Evolutionary conservation across 2,329 filamentous ascomycete species (phyloP).

Genomic region (Verticillium longisporum): DNA sequence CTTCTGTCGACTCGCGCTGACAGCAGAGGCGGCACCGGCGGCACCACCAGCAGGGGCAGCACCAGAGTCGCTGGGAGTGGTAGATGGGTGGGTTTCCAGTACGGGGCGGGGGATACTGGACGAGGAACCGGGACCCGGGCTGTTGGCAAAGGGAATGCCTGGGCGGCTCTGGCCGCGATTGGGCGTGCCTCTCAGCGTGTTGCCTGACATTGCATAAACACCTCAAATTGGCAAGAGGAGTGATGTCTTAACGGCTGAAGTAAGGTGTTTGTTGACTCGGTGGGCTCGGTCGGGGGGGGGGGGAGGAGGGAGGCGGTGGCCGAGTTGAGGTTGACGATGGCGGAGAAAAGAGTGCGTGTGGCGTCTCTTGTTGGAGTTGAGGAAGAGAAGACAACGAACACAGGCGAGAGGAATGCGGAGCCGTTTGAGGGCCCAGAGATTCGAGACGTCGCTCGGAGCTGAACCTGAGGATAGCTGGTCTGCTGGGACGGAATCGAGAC

Average conservation of each 20-base stretch:
- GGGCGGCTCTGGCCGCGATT: conserved; percentile 53
- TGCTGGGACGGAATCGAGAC: background rate
- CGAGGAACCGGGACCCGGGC: conserved; percentile 35
- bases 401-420: background rate
- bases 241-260: background rate
- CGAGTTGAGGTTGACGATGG: background rate
- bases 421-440: background rate
- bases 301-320: background rate
- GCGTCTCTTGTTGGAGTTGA: background rate
- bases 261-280: background rate
- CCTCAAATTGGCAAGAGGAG: background rate
- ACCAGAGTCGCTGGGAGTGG: conserved; percentile 40
- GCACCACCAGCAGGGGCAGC: conserved; percentile 7
- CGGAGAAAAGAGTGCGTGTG: background rate
- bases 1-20: conserved; percentile 93
- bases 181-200: conserved; percentile 65
- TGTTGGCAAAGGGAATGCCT: conserved; percentile 53
- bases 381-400: background rate
- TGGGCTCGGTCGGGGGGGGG: background rate
- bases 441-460: background rate
- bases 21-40: conserved; percentile 61
- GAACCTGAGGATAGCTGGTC: background rate
- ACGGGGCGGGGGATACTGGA: conserved; percentile 70
- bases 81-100: conserved; percentile 47
- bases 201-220: conserved; percentile 42